Evolutionary conservation across 2,329 filamentous ascomycete genomes (phyloP), one percentile per base, ranked within the genome.

Genomic region (Arthrobotrys entomopaga): DNA sequence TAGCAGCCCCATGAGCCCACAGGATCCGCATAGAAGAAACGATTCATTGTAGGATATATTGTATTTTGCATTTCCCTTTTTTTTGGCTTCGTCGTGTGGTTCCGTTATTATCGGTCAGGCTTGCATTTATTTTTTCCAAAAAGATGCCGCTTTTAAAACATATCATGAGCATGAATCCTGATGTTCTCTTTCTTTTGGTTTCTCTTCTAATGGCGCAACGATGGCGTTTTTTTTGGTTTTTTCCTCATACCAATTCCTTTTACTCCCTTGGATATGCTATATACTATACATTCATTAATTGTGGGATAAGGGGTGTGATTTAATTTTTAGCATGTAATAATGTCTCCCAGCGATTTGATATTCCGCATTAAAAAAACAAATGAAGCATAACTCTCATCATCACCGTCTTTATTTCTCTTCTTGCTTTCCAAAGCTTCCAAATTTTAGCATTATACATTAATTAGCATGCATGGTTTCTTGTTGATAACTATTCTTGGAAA

Each of bases 1-100:
- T 6, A 34, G 20, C 19, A 74, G 70, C 29, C 70, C 70, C 29
- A 74, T 74, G 70, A 67, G 43, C 22, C 70, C 63, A 16, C 53
- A 52, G 49, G 63, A 34, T n/a, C 57, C 70, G 19, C 59, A 60
- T 43, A 22, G 20, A 29, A 34, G 54, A 42, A 54, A 59, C 7
- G 70, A 58, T 1, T 26, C 61, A 19, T 59, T 74, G 58, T 74
- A 74, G 50, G 56, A 70, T 70, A 56, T 26, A 58, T 57, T 48
- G 26, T 16, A 43, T 24, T 20, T 54, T n/a, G 57, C n/a, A 46
- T 46, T 16, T 19, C 42, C 16, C 5, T 46, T 46, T 46, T 5
- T 49, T 20, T n/a, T 26, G 57, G 24, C 54, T 19, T 6, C 22
- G 40, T 7, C 16, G 48, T 7, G n/a, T n/a, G n/a, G n/a, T 65